Percentiles rank a stretch among this genome's conserved stretches.
phyloP scores from a whole-genome alignment of 306 rosid species.

The Macrotyloma uniflorum region DNA sequence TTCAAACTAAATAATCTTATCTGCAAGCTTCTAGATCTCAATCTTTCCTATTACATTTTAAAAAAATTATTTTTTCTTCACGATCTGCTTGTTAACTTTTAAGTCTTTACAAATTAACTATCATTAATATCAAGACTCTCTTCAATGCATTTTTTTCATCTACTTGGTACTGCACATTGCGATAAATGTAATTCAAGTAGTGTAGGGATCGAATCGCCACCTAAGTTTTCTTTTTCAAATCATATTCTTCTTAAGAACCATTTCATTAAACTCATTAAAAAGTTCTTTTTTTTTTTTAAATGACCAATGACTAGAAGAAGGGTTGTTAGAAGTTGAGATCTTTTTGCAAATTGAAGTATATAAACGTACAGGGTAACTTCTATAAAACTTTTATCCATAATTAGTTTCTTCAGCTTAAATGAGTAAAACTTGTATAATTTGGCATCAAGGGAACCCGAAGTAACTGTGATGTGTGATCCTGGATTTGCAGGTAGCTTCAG shows the following conservation, averaged over 20 bases:
- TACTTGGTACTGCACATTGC: not conserved
- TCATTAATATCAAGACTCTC: slow-evolving; percentile 6
- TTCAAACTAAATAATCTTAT: slow-evolving; percentile 18
- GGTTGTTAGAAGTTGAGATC: slow-evolving; percentile 24
- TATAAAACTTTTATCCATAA: not conserved
- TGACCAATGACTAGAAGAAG: slow-evolving; percentile 26
- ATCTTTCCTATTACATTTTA: not conserved
- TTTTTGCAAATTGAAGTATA: too few relatives aligned
- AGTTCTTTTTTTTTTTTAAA: not conserved
- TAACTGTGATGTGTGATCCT: not conserved
- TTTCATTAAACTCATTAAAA: too few relatives aligned
- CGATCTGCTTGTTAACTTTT: slow-evolving; percentile 5
- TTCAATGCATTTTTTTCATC: not conserved
- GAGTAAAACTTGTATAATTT: not conserved
- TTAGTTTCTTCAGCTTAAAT: not conserved
- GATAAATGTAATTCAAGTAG: slow-evolving; percentile 14
- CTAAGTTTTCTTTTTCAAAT: too few relatives aligned
- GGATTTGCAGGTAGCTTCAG: not conserved
- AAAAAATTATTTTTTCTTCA: not conserved
- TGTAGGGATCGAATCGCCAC: not conserved
- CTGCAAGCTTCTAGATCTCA: slow-evolving; percentile 17
- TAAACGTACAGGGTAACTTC: too few relatives aligned
- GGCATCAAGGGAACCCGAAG: too few relatives aligned
- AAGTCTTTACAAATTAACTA: not conserved
- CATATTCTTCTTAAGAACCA: too few relatives aligned